Evolutionary conservation across 768 basidiomycete genomes (phyloP).

Genomic region (Roridomyces roridus): DNA sequence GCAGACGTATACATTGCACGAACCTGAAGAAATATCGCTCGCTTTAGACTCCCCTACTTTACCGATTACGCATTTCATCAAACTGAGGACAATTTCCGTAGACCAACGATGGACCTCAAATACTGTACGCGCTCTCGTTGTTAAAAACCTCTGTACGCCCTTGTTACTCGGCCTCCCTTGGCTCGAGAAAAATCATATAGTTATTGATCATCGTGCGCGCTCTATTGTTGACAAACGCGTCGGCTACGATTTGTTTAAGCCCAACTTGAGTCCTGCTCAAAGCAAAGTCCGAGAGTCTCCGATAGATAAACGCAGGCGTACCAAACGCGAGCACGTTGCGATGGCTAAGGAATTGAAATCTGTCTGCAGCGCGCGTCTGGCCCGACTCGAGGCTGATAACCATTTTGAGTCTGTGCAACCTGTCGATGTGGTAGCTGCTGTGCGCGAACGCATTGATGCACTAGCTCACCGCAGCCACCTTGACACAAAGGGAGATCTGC

Average conservation of each 20-base stretch:
- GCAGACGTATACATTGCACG: not conserved
- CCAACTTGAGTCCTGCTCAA: too few relatives aligned
- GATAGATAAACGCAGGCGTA: not conserved
- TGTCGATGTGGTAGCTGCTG: not conserved
- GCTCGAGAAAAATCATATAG: not conserved
- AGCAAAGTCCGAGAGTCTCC: too few relatives aligned
- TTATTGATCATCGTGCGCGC: not conserved
- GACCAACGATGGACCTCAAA: conserved; percentile 1
- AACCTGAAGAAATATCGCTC: not conserved
- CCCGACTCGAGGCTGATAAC: not conserved
- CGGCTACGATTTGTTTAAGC: conserved; percentile 21
- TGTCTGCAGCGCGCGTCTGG: not conserved
- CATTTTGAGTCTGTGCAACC: not conserved
- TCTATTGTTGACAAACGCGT: not conserved
- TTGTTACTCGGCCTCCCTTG: conserved; percentile 1
- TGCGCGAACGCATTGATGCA: not conserved
- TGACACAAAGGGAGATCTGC: not conserved
- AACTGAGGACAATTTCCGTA: not conserved
- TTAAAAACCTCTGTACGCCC: not conserved
- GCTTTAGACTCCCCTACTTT: not conserved
- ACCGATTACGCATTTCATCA: not conserved
- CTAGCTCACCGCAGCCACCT: not conserved
- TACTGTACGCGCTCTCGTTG: not conserved
- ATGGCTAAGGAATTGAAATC: not conserved
- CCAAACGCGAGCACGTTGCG: not conserved